phyloP scores from a whole-genome alignment of 1,139 yeast genomes.

The Kurtzmaniella natalensis region DNA sequence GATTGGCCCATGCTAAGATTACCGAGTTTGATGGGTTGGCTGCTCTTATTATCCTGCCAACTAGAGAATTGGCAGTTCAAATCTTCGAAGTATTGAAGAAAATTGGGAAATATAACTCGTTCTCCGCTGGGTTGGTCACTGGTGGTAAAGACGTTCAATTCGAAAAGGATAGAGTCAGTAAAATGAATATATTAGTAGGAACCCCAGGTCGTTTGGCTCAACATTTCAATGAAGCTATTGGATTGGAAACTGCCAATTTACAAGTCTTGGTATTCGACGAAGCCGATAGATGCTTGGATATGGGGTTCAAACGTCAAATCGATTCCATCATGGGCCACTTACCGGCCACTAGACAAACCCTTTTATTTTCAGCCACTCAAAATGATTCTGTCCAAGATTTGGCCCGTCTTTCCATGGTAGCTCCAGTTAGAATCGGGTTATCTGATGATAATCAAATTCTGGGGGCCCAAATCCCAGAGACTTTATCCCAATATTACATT shows the following conservation, averaged over 20 bases:
- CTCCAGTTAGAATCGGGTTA: constrained; percentile 72
- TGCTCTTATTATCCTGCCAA: constrained; percentile 87
- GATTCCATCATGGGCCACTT: constrained; percentile 82
- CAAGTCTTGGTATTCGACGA: constrained; percentile 88
- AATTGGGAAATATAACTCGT: constrained; percentile 73
- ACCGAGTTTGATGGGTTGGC: constrained; percentile 90
- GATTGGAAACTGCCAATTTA: constrained; percentile 73
- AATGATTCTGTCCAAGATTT: constrained; percentile 82
- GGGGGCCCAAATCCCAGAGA: constrained; percentile 69
- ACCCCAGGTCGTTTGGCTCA: constrained; percentile 96
- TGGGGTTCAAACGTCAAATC: constrained; percentile 90
- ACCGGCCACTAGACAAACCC: constrained; percentile 83
- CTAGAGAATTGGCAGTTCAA: constrained; percentile 91
- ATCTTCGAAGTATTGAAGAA: constrained; percentile 85
- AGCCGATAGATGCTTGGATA: constrained; percentile 93
- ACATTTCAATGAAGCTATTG: constrained; percentile 91
- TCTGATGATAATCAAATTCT: constrained; percentile 39
- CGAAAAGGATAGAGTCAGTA: constrained; percentile 80
- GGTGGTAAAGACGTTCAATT: constrained; percentile 93
- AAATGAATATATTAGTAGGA: constrained; percentile 84
- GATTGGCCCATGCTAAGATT: constrained; percentile 68
- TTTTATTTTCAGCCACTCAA: constrained; percentile 90
- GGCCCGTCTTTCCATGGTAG: constrained; percentile 80
- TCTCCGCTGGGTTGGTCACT: constrained; percentile 92
- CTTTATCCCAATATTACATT: constrained; percentile 79